Percentiles rank a stretch among this genome's conserved stretches.
phyloP scores from a whole-genome alignment of 257 asterid genomes.

The Nicotiana otophora region DNA sequence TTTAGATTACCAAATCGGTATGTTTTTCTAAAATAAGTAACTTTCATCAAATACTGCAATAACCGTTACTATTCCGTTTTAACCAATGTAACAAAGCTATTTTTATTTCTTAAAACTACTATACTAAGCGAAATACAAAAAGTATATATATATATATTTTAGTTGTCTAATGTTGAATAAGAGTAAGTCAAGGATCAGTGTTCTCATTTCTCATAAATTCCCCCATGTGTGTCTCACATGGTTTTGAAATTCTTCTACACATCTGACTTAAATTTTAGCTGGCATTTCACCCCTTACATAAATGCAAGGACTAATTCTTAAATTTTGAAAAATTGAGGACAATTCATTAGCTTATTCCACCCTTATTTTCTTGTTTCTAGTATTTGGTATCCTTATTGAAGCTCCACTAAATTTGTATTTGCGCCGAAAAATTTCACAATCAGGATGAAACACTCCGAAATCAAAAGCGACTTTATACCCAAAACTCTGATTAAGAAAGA shows the following conservation, averaged over 20 bases:
- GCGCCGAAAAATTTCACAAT: too few species aligned
- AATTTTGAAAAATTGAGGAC: conserved; percentile 8
- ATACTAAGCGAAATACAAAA: background rate
- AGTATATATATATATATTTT: background rate
- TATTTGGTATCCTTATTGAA: too few species aligned
- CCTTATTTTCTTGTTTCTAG: too few species aligned
- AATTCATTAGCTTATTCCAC: background rate
- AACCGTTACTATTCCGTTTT: background rate
- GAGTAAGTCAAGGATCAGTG: conserved; percentile 1
- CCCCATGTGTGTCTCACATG: conserved; percentile 31
- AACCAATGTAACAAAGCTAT: background rate
- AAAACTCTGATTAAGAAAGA: too few species aligned
- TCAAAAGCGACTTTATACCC: too few species aligned
- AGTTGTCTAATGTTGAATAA: background rate
- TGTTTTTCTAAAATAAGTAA: background rate
- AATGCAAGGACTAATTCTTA: conserved; percentile 22
- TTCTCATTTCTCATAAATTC: conserved; percentile 14
- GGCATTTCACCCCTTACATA: conserved; percentile 28
- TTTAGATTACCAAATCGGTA: background rate
- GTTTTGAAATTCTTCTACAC: conserved; percentile 15
- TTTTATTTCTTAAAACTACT: background rate
- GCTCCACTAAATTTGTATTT: too few species aligned
- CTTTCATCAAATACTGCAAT: background rate
- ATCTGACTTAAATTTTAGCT: conserved; percentile 22
- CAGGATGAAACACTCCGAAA: too few species aligned